Evolutionary conservation across 192 early-diverging fungal genomes (phyloP).

Genomic region (Chytriomyces sp.): DNA sequence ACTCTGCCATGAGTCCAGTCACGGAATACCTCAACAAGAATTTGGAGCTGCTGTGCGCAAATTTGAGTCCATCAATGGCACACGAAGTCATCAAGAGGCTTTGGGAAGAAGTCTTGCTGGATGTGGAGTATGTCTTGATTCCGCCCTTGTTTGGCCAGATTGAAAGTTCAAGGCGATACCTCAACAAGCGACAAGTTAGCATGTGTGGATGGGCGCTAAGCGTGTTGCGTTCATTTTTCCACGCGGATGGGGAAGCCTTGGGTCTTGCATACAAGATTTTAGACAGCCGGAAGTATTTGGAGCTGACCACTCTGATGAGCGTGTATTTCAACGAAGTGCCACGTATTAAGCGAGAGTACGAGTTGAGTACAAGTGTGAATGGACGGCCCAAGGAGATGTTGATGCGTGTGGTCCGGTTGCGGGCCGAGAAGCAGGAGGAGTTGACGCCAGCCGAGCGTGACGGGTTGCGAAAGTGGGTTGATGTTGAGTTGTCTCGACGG

Average conservation of each 20-base stretch:
- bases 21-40: slow-evolving; percentile 64
- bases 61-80: slow-evolving; percentile 50
- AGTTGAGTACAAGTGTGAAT: slow-evolving; percentile 35
- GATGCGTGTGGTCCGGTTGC: slow-evolving; percentile 50
- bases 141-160: slow-evolving; percentile 59
- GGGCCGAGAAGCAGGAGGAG: slow-evolving; percentile 48
- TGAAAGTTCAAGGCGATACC: slow-evolving; percentile 43
- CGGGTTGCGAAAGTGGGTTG: slow-evolving; percentile 49
- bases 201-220: slow-evolving; percentile 42
- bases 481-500: slow-evolving; percentile 40
- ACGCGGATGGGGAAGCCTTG: slow-evolving; percentile 55
- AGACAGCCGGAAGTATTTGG: slow-evolving; percentile 47
- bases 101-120: slow-evolving; percentile 56
- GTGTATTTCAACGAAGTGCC: slow-evolving; percentile 43
- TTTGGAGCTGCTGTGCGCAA: slow-evolving; percentile 46
- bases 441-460: slow-evolving; percentile 36
- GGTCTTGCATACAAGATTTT: slow-evolving; percentile 47
- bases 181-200: slow-evolving; percentile 54
- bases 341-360: slow-evolving; percentile 54
- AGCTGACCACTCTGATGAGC: slow-evolving; percentile 33
- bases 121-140: slow-evolving; percentile 47
- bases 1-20: slow-evolving; percentile 47
- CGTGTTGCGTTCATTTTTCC: slow-evolving; percentile 55
- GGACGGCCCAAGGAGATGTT: slow-evolving; percentile 47
- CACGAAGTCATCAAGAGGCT: slow-evolving; percentile 60